Percentiles rank a stretch among this genome's conserved stretches.
These are phyloP conservation scores for Backusella macrospora DNA, from an alignment of 192 early-diverging fungal species.

Conservation along the genomic window DNA sequence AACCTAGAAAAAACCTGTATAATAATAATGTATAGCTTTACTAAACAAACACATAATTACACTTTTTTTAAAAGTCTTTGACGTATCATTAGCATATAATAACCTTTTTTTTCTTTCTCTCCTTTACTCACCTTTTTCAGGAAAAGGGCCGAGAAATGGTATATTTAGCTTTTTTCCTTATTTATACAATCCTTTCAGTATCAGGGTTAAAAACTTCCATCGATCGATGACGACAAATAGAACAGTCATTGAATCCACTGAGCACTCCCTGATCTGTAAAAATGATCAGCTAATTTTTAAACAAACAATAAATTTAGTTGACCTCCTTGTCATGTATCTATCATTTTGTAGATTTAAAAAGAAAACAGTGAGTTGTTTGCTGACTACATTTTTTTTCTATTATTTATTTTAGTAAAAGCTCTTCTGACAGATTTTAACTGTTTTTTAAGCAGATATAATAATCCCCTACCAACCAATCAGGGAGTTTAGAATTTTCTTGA, in stretches of 20 bases:
- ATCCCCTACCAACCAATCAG: no score
- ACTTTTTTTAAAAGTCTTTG: background rate
- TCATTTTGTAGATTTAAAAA: background rate
- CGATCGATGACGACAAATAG: slow-evolving; percentile 9
- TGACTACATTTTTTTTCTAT: background rate
- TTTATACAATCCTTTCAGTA: background rate
- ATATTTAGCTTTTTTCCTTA: background rate
- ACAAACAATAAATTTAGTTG: background rate
- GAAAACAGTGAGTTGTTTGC: background rate
- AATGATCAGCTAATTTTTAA: slow-evolving; percentile 1
- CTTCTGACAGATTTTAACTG: no score
- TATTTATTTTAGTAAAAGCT: background rate
- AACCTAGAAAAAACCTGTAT: no score
- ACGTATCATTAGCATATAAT: background rate
- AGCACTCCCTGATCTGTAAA: slow-evolving; percentile 3
- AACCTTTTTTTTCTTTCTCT: background rate
- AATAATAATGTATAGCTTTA: no score
- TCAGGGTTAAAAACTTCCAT: background rate
- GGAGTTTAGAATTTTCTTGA: no score
- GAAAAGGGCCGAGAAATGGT: background rate
- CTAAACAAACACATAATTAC: no score
- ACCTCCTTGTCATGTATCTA: background rate
- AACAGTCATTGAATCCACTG: background rate
- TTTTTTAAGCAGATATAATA: no score
- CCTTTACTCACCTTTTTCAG: background rate